phyloP scores from a whole-genome alignment of 257 asterid genomes.

The Ehretia macrophylla region DNA sequence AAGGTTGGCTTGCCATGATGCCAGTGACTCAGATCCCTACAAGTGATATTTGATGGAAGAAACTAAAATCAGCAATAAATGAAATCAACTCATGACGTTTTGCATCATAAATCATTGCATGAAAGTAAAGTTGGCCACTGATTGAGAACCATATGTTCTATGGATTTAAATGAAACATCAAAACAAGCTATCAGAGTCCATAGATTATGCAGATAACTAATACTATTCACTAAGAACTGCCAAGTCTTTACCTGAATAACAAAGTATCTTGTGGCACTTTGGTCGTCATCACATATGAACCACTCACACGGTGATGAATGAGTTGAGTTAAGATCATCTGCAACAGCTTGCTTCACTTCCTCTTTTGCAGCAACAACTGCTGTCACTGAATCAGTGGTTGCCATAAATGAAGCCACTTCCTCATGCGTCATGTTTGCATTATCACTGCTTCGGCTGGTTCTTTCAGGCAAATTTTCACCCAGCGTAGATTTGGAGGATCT shows the following conservation, averaged over 20 bases:
- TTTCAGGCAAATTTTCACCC: slow-evolving; percentile 21
- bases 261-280: slow-evolving; percentile 68
- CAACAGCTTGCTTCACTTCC: slow-evolving; percentile 96
- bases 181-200: no score
- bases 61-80: slow-evolving; percentile 6
- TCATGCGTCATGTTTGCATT: slow-evolving; percentile 26
- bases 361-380: slow-evolving; percentile 97
- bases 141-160: no score
- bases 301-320: slow-evolving; percentile 87
- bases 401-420: slow-evolving; percentile 71
- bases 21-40: slow-evolving; percentile 91
- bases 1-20: slow-evolving; percentile 97
- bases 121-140: no score
- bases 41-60: background rate
- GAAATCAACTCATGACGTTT: background rate
- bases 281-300: slow-evolving; percentile 89
- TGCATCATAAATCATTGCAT: background rate
- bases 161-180: no score
- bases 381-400: slow-evolving; percentile 84
- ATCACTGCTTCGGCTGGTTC: slow-evolving; percentile 12
- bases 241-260: slow-evolving; percentile 66
- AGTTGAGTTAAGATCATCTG: slow-evolving; percentile 80
- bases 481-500: slow-evolving; percentile 33
- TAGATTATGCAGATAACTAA: no score
- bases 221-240: background rate